Percentiles rank a stretch among this genome's conserved stretches.
phyloP scores from a whole-genome alignment of 345 rosid genomes.

The Salix brachista region DNA sequence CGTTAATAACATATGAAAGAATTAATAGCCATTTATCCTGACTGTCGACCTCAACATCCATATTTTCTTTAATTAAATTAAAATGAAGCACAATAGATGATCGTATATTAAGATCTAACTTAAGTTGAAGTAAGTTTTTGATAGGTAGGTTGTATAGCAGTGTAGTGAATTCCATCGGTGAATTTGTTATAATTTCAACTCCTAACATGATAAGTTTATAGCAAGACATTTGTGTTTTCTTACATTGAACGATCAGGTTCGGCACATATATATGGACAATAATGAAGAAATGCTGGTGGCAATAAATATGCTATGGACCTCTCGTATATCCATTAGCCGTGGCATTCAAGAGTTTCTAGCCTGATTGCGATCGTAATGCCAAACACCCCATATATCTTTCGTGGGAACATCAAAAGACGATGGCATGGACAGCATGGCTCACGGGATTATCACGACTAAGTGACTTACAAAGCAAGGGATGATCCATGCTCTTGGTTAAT shows the following conservation, averaged over 20 bases:
- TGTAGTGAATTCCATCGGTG: no score
- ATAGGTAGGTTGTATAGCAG: no score
- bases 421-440: constrained; percentile 11
- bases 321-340: not conserved
- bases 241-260: not conserved
- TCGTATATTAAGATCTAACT: no score
- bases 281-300: not conserved
- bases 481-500: constrained; percentile 41
- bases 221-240: not conserved
- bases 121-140: no score
- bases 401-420: constrained; percentile 27
- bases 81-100: no score
- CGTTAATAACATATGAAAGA: no score
- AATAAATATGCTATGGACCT: not conserved
- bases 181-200: no score
- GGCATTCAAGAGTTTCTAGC: constrained; percentile 1
- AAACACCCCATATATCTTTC: constrained; percentile 17
- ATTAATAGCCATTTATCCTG: no score
- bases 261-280: not conserved
- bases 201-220: no score
- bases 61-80: no score
- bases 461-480: constrained; percentile 61
- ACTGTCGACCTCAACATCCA: no score
- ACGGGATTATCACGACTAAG: constrained; percentile 20
- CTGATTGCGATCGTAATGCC: no score